phyloP scores from a whole-genome alignment of 345 rosid species.

The Gossypium bickii region DNA sequence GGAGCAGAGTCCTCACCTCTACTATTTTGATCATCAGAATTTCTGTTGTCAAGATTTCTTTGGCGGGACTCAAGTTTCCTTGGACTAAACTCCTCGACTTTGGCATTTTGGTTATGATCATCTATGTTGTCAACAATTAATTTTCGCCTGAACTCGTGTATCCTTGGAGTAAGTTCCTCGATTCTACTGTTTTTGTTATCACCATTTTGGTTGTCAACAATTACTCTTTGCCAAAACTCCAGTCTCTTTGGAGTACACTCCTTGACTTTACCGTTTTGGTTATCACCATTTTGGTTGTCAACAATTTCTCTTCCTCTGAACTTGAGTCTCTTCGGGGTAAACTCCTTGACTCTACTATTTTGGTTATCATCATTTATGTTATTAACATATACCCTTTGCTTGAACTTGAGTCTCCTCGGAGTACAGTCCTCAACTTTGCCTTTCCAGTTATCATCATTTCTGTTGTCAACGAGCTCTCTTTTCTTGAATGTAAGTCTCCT shows the following conservation, averaged over 20 bases:
- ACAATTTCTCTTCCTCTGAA: neutral
- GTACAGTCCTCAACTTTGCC: constrained; percentile 16
- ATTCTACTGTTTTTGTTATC: constrained; percentile 5
- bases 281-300: constrained; percentile 15
- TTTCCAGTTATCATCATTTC: constrained; percentile 24
- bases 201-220: constrained; percentile 28
- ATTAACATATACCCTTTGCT: constrained; percentile 32
- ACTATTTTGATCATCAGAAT: constrained; percentile 4
- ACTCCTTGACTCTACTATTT: constrained; percentile 10
- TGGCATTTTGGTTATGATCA: neutral
- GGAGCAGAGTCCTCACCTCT: constrained; percentile 26
- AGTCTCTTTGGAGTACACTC: constrained; percentile 39
- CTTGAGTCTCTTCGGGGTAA: constrained; percentile 38
- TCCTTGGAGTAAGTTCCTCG: neutral
- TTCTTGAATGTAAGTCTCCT: constrained; percentile 51
- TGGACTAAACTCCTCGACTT: neutral
- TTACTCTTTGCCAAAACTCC: constrained; percentile 42
- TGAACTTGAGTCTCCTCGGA: constrained; percentile 56
- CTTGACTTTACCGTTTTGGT: constrained; percentile 15
- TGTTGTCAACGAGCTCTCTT: constrained; percentile 31
- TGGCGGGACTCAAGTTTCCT: neutral
- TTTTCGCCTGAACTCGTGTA: neutral
- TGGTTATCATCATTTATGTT: constrained; percentile 26
- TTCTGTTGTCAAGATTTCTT: too few species aligned
- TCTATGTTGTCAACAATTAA: neutral